A percentile compares a stretch with the other conserved stretches of the same genome.
These are phyloP conservation scores for Metschnikowia vanudenii DNA, from an alignment of 805 yeast species.

Conservation along the genomic window DNA sequence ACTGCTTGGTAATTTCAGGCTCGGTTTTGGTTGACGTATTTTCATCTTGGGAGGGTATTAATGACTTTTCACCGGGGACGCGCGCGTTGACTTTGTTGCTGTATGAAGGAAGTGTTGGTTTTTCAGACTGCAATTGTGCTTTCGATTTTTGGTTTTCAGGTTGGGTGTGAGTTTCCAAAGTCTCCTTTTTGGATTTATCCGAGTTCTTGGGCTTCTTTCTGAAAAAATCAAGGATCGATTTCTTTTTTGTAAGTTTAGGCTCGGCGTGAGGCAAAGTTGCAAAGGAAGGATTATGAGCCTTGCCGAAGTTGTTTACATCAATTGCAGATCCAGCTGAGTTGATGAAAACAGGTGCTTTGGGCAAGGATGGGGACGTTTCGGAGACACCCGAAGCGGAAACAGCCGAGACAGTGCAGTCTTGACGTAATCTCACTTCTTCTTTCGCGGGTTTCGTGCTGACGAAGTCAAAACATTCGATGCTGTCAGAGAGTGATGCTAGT, in stretches of 20 bases:
- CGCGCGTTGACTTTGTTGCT: no score
- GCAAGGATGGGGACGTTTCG: no score
- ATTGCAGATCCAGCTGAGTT: slow-evolving; percentile 36
- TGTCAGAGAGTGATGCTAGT: slow-evolving; percentile 7
- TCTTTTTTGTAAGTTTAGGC: slow-evolving; percentile 17
- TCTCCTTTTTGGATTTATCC: background rate
- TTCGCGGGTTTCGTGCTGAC: slow-evolving; percentile 10
- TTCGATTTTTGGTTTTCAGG: no score
- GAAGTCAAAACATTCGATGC: slow-evolving; percentile 17
- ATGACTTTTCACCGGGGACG: no score
- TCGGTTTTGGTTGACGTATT: background rate
- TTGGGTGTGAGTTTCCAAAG: background rate
- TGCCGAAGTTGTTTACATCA: slow-evolving; percentile 42
- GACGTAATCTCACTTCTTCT: no score
- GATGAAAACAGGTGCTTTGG: slow-evolving; percentile 11
- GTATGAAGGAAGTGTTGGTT: no score
- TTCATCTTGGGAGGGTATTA: background rate
- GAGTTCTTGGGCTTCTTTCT: slow-evolving; percentile 21
- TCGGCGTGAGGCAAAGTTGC: slow-evolving; percentile 3
- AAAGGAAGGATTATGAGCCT: slow-evolving; percentile 38
- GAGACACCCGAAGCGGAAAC: no score
- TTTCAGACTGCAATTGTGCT: no score
- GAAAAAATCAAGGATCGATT: slow-evolving; percentile 37
- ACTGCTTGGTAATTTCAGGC: background rate
- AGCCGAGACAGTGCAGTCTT: no score